A percentile compares a stretch with the other conserved stretches of the same genome.
Evolutionary conservation across 192 early-diverging fungal species (phyloP).

Genomic region (Rhizophagus sp.): DNA sequence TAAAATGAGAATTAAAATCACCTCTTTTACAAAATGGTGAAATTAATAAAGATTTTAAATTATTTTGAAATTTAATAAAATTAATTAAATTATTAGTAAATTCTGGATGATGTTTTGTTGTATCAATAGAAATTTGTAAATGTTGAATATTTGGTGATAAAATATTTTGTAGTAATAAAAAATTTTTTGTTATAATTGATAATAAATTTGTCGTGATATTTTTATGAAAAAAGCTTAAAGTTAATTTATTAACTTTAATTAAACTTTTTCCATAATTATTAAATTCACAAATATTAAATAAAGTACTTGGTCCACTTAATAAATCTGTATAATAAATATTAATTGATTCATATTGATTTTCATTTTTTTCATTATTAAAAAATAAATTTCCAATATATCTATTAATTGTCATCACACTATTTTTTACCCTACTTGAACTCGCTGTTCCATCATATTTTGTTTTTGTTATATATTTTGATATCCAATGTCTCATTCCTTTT

Average conservation of each 20-base stretch:
- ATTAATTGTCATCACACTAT: neutral
- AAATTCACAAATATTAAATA: neutral
- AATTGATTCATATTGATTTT: neutral
- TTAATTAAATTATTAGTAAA: neutral
- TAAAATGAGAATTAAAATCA: too few relatives aligned
- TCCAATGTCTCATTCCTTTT: neutral
- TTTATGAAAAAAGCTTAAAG: neutral
- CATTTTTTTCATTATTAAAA: neutral
- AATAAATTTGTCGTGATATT: neutral
- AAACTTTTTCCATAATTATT: neutral
- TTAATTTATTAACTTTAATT: neutral
- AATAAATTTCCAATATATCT: neutral
- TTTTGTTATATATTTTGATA: neutral
- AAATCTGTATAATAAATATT: neutral
- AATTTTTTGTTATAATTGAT: neutral
- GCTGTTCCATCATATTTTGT: too few relatives aligned
- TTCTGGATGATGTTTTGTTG: neutral
- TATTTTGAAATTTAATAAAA: neutral
- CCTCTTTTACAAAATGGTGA: too few relatives aligned
- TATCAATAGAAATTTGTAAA: neutral
- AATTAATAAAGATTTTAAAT: neutral
- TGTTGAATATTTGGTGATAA: neutral
- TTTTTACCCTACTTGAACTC: too few relatives aligned
- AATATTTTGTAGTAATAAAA: neutral
- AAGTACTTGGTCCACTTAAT: neutral